phyloP scores from a whole-genome alignment of 495 filamentous ascomycete species.

The Penicillium salamii region DNA sequence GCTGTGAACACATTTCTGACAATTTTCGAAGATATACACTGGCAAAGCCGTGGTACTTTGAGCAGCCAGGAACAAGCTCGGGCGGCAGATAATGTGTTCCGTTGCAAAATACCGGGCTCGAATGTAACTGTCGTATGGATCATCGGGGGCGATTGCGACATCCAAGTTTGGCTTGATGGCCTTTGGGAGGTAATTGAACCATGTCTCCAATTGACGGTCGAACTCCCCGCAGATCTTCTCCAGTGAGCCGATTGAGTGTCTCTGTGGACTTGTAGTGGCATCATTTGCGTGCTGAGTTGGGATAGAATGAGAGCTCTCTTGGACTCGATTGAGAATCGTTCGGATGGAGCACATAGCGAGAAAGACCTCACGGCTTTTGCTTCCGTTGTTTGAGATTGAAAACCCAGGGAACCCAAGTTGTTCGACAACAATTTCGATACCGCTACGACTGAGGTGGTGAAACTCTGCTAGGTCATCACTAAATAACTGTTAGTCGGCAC shows the following conservation, averaged over 20 bases:
- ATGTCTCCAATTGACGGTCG: conserved; percentile 12
- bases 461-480: conserved; percentile 23
- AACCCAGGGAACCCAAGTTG: background rate
- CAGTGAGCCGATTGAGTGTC: conserved; percentile 12
- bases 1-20: conserved; percentile 14
- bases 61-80: conserved; percentile 15
- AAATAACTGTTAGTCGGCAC: background rate
- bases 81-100: conserved; percentile 19
- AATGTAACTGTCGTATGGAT: conserved; percentile 14
- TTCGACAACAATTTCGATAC: conserved; percentile 16
- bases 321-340: conserved; percentile 17
- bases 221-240: conserved; percentile 16
- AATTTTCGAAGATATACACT: conserved; percentile 11
- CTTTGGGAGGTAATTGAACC: conserved; percentile 13
- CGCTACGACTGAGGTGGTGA: conserved; percentile 14
- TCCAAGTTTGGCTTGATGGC: conserved; percentile 12
- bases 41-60: conserved; percentile 6
- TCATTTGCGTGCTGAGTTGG: conserved; percentile 1
- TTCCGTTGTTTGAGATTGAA: conserved; percentile 9
- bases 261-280: background rate
- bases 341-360: conserved; percentile 23
- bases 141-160: background rate
- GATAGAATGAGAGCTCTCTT: background rate
- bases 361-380: conserved; percentile 7
- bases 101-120: conserved; percentile 17